Base-by-base conservation (phyloP, 129 eudicot species). In the Logfia minima region DNA sequence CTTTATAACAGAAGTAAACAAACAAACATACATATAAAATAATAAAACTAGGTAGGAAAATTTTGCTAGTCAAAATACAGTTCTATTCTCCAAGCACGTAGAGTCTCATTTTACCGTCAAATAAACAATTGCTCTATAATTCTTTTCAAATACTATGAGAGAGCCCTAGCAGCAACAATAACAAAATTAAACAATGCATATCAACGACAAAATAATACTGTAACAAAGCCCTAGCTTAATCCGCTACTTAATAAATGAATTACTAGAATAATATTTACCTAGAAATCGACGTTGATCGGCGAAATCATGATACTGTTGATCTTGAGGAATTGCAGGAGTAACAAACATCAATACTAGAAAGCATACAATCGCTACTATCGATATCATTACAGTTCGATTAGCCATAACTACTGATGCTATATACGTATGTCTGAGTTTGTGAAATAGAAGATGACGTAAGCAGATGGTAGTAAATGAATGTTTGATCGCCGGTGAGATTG, bases 301-400 rank as follows among this genome's bases (percentile, higher is more conserved):
- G 81, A 91, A 91, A 78, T 91, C 76, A 58, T 91, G 97, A 68
- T 91, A 91, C 26, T 85, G 92, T 70, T 91, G 90, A 58, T 90
- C 90, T 72, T 91, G 97, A 39, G 97, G 95, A 26, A 91, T 91
- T 17, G 92, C 10, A 1, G 95, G 97, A 75, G 95, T 91, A 22
- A 91, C 92, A 55, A 89, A 76, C 97, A 91, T 91, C 18, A 91
- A 83, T 26, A 91, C 85, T 31, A 89, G 67, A 80, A 91, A 89
- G 75, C 90, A 87, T 7, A 87, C 60, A 16, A 87, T 63, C 28
- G 97, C 92, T 19, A 91, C 88, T 79, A 77, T 82, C 92, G 89
- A 84, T 73, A 84, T 84, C 71, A 75, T 23, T 48, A 72, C 21
- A 37, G 68, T 76, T 51, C 88, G 81, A 80, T 82, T 86, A 45